phyloP scores from a whole-genome alignment of 495 filamentous ascomycete species.

The Neurospora pannonica region DNA sequence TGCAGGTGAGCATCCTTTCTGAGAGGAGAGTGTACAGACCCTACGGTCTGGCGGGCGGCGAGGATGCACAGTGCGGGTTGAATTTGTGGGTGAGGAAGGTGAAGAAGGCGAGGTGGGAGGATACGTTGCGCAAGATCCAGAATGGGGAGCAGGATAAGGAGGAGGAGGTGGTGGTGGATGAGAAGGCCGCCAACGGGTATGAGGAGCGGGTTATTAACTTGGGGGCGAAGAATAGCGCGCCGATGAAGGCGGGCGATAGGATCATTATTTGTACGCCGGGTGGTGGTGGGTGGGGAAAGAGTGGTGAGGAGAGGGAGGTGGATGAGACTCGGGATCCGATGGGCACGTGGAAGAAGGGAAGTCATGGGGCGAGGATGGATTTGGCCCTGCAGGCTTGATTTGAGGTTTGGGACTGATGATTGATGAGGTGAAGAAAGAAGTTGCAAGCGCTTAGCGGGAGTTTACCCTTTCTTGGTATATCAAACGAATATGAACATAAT shows the following conservation, averaged over 20 bases:
- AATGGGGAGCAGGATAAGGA: constrained; percentile 19
- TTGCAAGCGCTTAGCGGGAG: not conserved
- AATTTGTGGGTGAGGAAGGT: constrained; percentile 81
- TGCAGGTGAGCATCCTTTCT: constrained; percentile 81
- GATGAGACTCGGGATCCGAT: constrained; percentile 42
- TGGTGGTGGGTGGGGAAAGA: constrained; percentile 63
- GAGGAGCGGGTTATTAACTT: constrained; percentile 70
- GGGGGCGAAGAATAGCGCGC: constrained; percentile 88
- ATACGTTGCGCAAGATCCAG: constrained; percentile 25
- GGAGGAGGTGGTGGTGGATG: constrained; percentile 18
- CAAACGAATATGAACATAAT: not conserved
- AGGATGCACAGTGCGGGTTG: constrained; percentile 65
- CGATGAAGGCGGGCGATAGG: constrained; percentile 75
- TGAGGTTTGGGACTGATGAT: no score
- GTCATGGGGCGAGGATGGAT: constrained; percentile 46
- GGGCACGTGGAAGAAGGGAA: constrained; percentile 51
- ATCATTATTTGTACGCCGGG: constrained; percentile 67
- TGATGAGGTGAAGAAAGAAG: not conserved
- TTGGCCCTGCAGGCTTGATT: constrained; percentile 36
- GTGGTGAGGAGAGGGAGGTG: constrained; percentile 42
- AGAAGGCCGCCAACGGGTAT: constrained; percentile 32
- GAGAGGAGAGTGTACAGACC: constrained; percentile 81
- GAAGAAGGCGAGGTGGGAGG: constrained; percentile 37
- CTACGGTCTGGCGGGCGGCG: constrained; percentile 84
- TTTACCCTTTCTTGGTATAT: not conserved